phyloP scores from a whole-genome alignment of 306 rosid genomes.

The Vigna hirtella region DNA sequence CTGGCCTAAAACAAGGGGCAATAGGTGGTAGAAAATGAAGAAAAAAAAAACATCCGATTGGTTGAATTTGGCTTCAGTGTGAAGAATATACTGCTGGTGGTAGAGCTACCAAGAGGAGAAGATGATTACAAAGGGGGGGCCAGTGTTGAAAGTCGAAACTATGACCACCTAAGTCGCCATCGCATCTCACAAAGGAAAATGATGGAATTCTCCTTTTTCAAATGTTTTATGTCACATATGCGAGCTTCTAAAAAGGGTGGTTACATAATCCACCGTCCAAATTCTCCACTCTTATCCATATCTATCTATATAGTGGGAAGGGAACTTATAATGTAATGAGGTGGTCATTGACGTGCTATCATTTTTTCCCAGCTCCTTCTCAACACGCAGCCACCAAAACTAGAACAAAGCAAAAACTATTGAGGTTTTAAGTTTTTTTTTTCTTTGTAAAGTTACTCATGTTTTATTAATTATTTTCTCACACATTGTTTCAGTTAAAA shows the following conservation, averaged over 20 bases:
- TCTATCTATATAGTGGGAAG: background rate
- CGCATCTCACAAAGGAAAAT: conserved; percentile 44
- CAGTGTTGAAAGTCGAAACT: conserved; percentile 47
- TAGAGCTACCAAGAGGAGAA: conserved; percentile 32
- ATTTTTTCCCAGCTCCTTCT: conserved; percentile 2
- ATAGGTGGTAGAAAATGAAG: background rate
- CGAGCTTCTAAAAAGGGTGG: conserved; percentile 35
- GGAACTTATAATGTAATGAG: conserved; percentile 18
- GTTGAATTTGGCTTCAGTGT: conserved; percentile 32
- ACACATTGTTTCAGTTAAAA: no score
- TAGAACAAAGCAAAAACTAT: background rate
- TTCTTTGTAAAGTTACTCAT: no score
- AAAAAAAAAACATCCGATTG: background rate
- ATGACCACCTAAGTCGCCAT: conserved; percentile 45
- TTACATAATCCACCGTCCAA: conserved; percentile 42
- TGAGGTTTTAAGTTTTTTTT: background rate
- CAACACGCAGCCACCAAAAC: background rate
- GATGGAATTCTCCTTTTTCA: conserved; percentile 43
- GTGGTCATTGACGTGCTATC: conserved; percentile 27
- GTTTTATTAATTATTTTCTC: background rate
- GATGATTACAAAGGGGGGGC: conserved; percentile 50
- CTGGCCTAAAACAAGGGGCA: conserved; percentile 5
- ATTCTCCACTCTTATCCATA: conserved; percentile 40
- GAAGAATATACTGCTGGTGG: conserved; percentile 46
- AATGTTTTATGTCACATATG: conserved; percentile 35